Evolutionary conservation across 176 grass and related monocot species (phyloP), one percentile per base, ranked within the genome.

Genomic region (Microstegium vimineum): DNA sequence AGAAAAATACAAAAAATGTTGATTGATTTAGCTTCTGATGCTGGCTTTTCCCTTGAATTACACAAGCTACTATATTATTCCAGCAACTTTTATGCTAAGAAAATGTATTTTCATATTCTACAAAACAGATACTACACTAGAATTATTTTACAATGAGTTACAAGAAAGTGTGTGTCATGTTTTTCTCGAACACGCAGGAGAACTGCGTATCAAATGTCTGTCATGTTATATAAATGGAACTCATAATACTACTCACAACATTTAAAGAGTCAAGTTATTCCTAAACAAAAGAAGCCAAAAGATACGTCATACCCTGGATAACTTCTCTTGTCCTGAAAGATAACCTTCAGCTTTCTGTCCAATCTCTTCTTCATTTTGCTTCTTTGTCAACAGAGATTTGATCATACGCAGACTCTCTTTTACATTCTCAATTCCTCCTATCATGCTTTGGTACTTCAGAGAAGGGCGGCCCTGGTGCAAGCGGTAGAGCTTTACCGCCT

Each of bases 361-460:
- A 88, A 51, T 66, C 54, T 62, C 67, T 83, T 61, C 78, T 83
- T 85, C 64, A 23, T 56, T 91, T 41, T 63, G 38, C 41, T 93
- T 97, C 56, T 91, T 89, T 70, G 59, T 82, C 77, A 97, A 75
- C 63, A 82, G 33, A 47, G 77, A 41, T 49, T 71, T 75, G 43
- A 87, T 80, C 82, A 61, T 74, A 52, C 20, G 31, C 36, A 93
- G 66, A 79, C 81, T 91, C 83, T 68, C 87, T 82, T 76, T 91
- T n/a, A 93, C 36, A 71, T 76, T 93, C n/a, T 89, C 81, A 28
- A 83, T 82, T 62, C 87, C 40, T 82, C 78, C 73, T 86, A 81
- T 85, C 62, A 91, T 63, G 80, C 74, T 85, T 46, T 97, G 76
- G 78, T n/a, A n/a, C n/a, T n/a, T n/a, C n/a, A n/a, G n/a, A n/a